Percentiles rank a stretch among this genome's conserved stretches.
Conservation (phyloP, 306 rosid species). For the Ammopiptanthus mongolicus region DNA sequence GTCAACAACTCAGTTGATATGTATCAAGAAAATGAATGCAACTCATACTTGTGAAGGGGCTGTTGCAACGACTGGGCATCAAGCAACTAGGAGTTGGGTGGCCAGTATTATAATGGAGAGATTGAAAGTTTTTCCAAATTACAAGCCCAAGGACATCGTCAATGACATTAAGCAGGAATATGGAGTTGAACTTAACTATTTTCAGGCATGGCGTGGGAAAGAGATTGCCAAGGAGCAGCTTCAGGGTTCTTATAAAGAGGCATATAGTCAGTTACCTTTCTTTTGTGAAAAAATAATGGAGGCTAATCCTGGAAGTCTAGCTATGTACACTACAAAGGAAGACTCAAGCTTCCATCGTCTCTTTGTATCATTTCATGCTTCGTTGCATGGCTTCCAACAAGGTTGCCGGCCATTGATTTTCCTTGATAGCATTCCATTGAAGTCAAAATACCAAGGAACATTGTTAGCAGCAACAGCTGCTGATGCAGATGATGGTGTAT, state of each 20-base stretch:
- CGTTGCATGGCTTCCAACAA: conserved; percentile 84
- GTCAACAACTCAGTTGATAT: conserved; percentile 89
- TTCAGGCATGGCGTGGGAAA: conserved; percentile 99
- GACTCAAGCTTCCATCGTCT: conserved; percentile 92
- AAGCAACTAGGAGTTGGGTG: conserved; percentile 98
- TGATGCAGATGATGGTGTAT: conserved; percentile 82
- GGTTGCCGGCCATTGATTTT: conserved; percentile 94
- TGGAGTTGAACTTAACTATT: conserved; percentile 92
- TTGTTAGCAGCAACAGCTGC: conserved; percentile 86
- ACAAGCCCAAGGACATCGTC: conserved; percentile 97
- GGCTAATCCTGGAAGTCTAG: conserved; percentile 89
- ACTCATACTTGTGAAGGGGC: conserved; percentile 87
- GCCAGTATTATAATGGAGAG: conserved; percentile 95
- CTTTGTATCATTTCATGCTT: conserved; percentile 89
- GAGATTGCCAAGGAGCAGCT: conserved; percentile 99
- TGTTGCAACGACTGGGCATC: conserved; percentile 85
- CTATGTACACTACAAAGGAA: conserved; percentile 80
- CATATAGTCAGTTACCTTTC: conserved; percentile 77
- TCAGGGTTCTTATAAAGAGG: conserved; percentile 95
- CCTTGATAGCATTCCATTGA: conserved; percentile 75
- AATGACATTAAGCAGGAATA: conserved; percentile 90
- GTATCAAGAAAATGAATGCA: conserved; percentile 92
- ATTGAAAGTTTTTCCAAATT: conserved; percentile 74
- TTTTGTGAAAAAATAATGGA: conserved; percentile 89
- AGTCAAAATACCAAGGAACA: conserved; percentile 93